Conservation (phyloP, 345 rosid genomes). For the Brassica nigra region DNA sequence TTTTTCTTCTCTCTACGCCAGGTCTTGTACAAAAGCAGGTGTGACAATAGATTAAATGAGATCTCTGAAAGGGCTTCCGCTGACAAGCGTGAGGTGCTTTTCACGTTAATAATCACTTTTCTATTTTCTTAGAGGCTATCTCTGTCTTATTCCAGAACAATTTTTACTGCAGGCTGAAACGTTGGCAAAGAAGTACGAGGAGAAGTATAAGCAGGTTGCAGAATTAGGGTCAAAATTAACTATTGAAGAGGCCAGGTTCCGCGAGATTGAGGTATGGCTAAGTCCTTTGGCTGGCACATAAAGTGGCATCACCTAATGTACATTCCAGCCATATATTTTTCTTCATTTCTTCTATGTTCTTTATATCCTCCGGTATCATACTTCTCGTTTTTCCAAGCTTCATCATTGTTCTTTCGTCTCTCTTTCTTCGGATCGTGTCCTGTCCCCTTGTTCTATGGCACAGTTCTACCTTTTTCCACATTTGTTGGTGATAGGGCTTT, state of each 20-base stretch:
- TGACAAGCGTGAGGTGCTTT: slow-evolving; percentile 87
- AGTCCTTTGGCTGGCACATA: slow-evolving; percentile 24
- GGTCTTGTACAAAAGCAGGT: slow-evolving; percentile 94
- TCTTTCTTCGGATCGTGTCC: slow-evolving; percentile 9
- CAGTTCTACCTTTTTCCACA: slow-evolving; percentile 5
- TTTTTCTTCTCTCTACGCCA: slow-evolving; percentile 36
- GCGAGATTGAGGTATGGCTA: slow-evolving; percentile 74
- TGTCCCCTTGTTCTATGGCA: slow-evolving; percentile 10
- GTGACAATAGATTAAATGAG: slow-evolving; percentile 93
- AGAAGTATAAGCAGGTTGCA: slow-evolving; percentile 96
- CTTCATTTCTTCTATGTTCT: background rate
- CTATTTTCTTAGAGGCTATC: slow-evolving; percentile 18
- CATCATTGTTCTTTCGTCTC: slow-evolving; percentile 6
- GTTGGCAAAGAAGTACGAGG: slow-evolving; percentile 91
- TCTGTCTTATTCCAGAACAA: slow-evolving; percentile 26
- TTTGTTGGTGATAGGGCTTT: slow-evolving; percentile 14
- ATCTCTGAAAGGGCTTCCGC: slow-evolving; percentile 90
- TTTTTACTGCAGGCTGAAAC: slow-evolving; percentile 70
- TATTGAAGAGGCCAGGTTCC: slow-evolving; percentile 91
- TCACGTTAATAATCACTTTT: slow-evolving; percentile 4
- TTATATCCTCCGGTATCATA: no score
- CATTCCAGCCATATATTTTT: slow-evolving; percentile 3
- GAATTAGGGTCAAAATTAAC: slow-evolving; percentile 93
- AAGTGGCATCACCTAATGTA: slow-evolving; percentile 11
- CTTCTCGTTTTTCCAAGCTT: background rate